Evolutionary conservation across 2,329 filamentous ascomycete species (phyloP), one percentile per base, ranked within the genome.

Genomic region (Lachnellula cervina): DNA sequence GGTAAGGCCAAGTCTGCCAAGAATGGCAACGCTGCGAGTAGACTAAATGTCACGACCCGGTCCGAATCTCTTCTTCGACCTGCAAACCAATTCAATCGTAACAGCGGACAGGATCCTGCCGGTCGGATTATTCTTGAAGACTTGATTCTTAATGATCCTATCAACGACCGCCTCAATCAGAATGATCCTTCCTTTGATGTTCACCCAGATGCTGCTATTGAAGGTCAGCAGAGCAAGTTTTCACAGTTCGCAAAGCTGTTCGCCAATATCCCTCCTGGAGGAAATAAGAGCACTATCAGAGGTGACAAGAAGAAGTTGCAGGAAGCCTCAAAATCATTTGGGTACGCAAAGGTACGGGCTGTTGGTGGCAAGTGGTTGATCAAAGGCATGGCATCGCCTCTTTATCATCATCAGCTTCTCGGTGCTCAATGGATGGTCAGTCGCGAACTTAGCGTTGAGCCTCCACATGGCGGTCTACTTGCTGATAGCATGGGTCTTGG

Each of bases 401-500:
- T 85, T 1, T 74, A 74, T 54, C 62, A 66, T 9, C 77, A 82
- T 47, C 83, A 86, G 52, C 59, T 84, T 0, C 69, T 78, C 0
- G 80, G 76, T 0, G 73, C 71, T 0, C 71, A 74, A 0, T 86
- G 80, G 70, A 84, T 86, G 81, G 62, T 79, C 0, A 62, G 68
- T 3, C 72, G 78, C 3, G 83, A 86, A 63, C 69, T 73, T 4
- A 69, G 58, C 1, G 9, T 21, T 0, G 38, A 68, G 0, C 54
- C 66, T 34, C 80, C 75, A 0, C 48, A 63, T 52, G 84, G 84
- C 2, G 84, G 83, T 0, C 72, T 87, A 1, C 62, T 87, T 0
- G 80, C 79, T 0, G 83, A 87, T 62, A 77, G 78, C 25, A 85
- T 86, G 81, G 84, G 84, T 0, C 67, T 87, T 0, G 84, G 84